Percentiles rank a stretch among this genome's conserved stretches.
These are phyloP conservation scores for Aquilaria malaccensis DNA, from an alignment of 345 rosid genomes.

Conservation along the genomic window DNA sequence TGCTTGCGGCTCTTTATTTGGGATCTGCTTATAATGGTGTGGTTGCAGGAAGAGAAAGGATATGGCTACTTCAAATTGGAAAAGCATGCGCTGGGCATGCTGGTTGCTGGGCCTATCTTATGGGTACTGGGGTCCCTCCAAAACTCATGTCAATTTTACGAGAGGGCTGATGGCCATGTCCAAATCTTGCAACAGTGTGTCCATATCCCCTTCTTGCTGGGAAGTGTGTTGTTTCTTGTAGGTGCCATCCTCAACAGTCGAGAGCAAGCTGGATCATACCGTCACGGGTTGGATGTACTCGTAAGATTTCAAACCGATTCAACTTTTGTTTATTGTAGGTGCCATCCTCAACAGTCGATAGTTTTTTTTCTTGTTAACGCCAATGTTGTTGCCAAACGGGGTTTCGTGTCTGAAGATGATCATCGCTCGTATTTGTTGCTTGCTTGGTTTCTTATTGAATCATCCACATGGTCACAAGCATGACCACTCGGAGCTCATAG, in stretches of 20 bases:
- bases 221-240: slow-evolving; percentile 54
- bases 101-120: slow-evolving; percentile 58
- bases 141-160: slow-evolving; percentile 85
- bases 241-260: slow-evolving; percentile 50
- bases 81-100: slow-evolving; percentile 56
- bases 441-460: too few relatives aligned
- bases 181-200: slow-evolving; percentile 71
- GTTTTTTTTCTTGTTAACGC: too few relatives aligned
- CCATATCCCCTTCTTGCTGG: slow-evolving; percentile 62
- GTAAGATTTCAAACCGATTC: slow-evolving; percentile 24
- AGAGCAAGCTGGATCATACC: slow-evolving; percentile 30
- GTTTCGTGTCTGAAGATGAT: too few relatives aligned
- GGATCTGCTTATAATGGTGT: not conserved
- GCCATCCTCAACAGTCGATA: not conserved
- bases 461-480: too few relatives aligned
- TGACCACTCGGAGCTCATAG: too few relatives aligned
- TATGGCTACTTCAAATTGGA: slow-evolving; percentile 35
- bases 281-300: slow-evolving; percentile 43
- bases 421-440: too few relatives aligned
- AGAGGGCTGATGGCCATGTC: slow-evolving; percentile 76
- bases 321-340: not conserved
- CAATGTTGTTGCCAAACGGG: too few relatives aligned
- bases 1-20: not conserved
- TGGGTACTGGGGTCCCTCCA: slow-evolving; percentile 81
- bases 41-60: slow-evolving; percentile 49